These are phyloP conservation scores for Pyrenochaeta sp. DNA, from an alignment of 2,329 filamentous ascomycete genomes.

Conservation along the genomic window DNA sequence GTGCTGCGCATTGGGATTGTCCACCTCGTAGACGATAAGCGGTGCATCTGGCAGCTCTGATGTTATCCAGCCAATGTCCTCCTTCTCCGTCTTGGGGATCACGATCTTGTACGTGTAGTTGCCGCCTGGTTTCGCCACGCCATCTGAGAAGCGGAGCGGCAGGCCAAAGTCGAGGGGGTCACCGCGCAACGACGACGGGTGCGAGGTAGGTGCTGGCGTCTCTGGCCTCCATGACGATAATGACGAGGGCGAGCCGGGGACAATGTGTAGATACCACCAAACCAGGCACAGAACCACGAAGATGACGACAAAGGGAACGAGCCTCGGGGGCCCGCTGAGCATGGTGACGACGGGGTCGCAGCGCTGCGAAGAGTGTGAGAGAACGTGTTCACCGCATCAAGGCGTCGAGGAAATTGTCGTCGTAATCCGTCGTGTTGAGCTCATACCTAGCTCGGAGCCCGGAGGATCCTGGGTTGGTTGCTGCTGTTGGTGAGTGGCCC, in stretches of 20 bases:
- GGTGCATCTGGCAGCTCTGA: slow-evolving; percentile 43
- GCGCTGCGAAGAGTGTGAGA: slow-evolving; percentile 9
- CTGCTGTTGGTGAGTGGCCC: slow-evolving; percentile 5
- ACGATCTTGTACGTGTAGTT: slow-evolving; percentile 48
- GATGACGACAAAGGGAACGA: slow-evolving; percentile 37
- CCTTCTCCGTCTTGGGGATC: slow-evolving; percentile 48
- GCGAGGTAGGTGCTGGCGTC: slow-evolving; percentile 10
- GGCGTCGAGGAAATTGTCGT: slow-evolving; percentile 2
- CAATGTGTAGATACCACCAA: slow-evolving; percentile 40
- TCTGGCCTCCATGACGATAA: slow-evolving; percentile 22
- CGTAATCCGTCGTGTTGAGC: too few relatives aligned
- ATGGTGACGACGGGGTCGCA: slow-evolving; percentile 30
- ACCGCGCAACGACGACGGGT: slow-evolving; percentile 23
- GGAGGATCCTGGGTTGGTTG: slow-evolving; percentile 4
- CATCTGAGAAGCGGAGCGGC: slow-evolving; percentile 41
- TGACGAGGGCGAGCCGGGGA: slow-evolving; percentile 14
- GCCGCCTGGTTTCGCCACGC: slow-evolving; percentile 38
- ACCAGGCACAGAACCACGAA: slow-evolving; percentile 33
- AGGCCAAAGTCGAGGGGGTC: slow-evolving; percentile 47
- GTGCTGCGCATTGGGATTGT: slow-evolving; percentile 58
- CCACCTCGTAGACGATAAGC: slow-evolving; percentile 60
- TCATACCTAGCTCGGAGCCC: not conserved
- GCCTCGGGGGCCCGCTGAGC: slow-evolving; percentile 45
- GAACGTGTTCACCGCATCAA: slow-evolving; percentile 16
- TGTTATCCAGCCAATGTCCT: slow-evolving; percentile 47